These are phyloP conservation scores for Phylloporus sp. DNA, from an alignment of 768 basidiomycete species.

Conservation along the genomic window DNA sequence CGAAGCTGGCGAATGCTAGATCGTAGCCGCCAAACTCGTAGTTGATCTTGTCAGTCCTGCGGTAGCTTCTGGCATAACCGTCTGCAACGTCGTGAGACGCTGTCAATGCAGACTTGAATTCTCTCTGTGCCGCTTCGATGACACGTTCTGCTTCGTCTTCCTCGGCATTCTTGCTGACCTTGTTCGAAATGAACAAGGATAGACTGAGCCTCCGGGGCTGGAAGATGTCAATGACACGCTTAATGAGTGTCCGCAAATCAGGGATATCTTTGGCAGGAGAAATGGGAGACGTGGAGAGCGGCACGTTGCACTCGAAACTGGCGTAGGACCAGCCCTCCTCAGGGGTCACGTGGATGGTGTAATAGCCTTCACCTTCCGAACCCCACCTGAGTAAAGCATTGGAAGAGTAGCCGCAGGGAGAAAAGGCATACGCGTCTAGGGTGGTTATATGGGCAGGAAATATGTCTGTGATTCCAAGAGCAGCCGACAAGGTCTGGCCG, in stretches of 20 bases:
- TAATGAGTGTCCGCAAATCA: conserved; percentile 74
- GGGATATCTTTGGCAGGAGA: conserved; percentile 46
- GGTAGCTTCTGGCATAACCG: conserved; percentile 44
- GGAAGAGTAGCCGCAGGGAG: conserved; percentile 93
- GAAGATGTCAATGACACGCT: conserved; percentile 89
- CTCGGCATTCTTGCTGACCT: conserved; percentile 39
- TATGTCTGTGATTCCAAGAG: conserved; percentile 74
- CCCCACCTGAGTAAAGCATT: conserved; percentile 81
- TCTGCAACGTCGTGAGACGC: conserved; percentile 13
- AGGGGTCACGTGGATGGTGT: conserved; percentile 97
- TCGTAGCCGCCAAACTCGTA: conserved; percentile 96
- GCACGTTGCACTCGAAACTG: conserved; percentile 98
- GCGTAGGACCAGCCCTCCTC: conserved; percentile 99
- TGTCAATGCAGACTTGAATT: conserved; percentile 63
- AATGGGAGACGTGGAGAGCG: conserved; percentile 38
- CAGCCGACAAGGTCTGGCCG: conserved; percentile 48
- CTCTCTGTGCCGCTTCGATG: conserved; percentile 68
- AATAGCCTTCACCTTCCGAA: conserved; percentile 78
- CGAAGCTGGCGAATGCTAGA: conserved; percentile 85
- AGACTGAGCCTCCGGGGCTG: conserved; percentile 80
- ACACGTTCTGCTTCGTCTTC: conserved; percentile 48
- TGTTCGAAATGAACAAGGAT: conserved; percentile 84
- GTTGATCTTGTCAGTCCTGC: conserved; percentile 92
- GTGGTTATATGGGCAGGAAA: conserved; percentile 77
- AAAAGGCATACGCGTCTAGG: conserved; percentile 89